These are phyloP conservation scores for Cladophialophora bantiana DNA, from an alignment of 2,329 filamentous ascomycete genomes.

Conservation along the genomic window DNA sequence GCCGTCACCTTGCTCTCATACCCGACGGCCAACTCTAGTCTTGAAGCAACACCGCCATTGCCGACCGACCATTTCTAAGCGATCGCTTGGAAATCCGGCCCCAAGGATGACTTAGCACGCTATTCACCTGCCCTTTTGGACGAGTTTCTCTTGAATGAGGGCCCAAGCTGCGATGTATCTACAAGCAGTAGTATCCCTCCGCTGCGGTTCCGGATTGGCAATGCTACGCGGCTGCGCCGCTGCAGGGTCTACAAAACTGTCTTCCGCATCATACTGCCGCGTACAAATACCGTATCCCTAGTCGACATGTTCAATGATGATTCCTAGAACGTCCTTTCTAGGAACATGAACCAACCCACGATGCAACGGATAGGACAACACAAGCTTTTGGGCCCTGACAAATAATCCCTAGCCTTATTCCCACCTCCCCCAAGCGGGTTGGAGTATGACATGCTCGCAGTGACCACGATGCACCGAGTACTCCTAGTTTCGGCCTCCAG, in stretches of 20 bases:
- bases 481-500: not conserved
- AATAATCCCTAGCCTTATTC: not conserved
- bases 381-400: not conserved
- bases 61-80: constrained; percentile 3
- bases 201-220: not conserved
- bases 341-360: not conserved
- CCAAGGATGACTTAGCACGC: constrained; percentile 6
- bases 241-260: not conserved
- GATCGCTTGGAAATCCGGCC: not conserved
- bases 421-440: not conserved
- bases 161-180: constrained; percentile 10
- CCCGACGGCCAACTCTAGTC: constrained; percentile 4
- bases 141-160: not conserved
- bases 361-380: not conserved
- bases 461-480: not conserved
- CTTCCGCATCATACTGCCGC: not conserved
- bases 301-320: not conserved
- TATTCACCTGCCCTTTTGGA: constrained; percentile 5
- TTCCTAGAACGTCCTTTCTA: too few relatives aligned
- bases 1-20: not conserved
- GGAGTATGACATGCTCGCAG: not conserved
- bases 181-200: not conserved
- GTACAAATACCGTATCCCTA: not conserved
- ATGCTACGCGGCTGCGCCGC: not conserved
- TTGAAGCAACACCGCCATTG: not conserved